Evolutionary conservation across 306 rosid species (phyloP).

Genomic region (Astragalus glycyphyllos): DNA sequence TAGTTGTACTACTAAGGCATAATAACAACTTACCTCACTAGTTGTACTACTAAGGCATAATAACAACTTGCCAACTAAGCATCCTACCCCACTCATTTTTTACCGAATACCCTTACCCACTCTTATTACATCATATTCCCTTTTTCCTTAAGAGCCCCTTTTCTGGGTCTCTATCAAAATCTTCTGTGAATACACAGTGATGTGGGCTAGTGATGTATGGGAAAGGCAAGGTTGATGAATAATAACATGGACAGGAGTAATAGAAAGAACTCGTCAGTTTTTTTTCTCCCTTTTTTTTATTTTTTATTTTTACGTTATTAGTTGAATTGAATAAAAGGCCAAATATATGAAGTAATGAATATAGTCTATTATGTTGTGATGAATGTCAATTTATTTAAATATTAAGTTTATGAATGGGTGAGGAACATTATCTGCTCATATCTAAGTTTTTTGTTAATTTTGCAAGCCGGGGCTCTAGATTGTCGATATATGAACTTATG

Average conservation of each 20-base stretch:
- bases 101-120: too few species aligned
- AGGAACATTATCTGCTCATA: conserved; percentile 13
- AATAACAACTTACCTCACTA: too few species aligned
- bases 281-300: neutral
- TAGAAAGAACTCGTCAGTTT: neutral
- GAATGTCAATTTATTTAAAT: neutral
- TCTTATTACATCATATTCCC: too few species aligned
- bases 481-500: neutral
- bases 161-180: neutral
- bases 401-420: conserved; percentile 1
- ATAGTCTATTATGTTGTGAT: neutral
- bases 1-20: too few species aligned
- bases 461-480: neutral
- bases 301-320: neutral
- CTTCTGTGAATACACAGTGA: neutral
- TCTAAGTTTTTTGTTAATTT: neutral
- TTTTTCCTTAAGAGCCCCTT: too few species aligned
- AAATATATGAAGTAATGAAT: neutral
- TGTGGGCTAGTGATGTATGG: neutral
- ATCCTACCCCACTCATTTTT: too few species aligned
- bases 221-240: conserved; percentile 4
- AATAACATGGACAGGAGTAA: neutral
- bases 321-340: neutral
- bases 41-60: too few species aligned
- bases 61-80: too few species aligned